These are phyloP conservation scores for Podospora pseudoanserina DNA, from an alignment of 495 filamentous ascomycete species.

Conservation along the genomic window DNA sequence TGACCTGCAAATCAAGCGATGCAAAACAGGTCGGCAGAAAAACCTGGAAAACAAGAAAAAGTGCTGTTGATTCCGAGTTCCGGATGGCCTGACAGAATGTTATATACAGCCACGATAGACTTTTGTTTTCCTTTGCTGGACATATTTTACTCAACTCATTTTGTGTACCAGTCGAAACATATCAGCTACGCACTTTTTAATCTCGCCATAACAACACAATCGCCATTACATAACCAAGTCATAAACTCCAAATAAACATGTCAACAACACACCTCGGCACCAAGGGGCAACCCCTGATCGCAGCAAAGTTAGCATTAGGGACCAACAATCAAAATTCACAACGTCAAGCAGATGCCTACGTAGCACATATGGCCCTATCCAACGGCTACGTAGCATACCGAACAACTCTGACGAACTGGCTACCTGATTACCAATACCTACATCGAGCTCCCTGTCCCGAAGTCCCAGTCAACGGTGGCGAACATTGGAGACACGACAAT, in stretches of 20 bases:
- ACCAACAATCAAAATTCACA: neutral
- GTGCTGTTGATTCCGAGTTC: no score
- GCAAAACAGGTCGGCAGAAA: no score
- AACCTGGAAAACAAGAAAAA: no score
- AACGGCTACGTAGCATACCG: neutral
- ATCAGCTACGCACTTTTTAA: no score
- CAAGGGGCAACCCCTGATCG: neutral
- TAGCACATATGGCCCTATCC: neutral
- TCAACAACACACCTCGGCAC: neutral
- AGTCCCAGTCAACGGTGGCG: neutral
- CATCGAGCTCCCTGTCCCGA: neutral
- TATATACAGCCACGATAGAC: neutral
- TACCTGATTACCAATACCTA: neutral
- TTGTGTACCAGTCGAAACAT: neutral
- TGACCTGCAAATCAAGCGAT: no score
- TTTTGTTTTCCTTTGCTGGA: neutral
- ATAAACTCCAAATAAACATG: neutral
- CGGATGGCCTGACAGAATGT: neutral
- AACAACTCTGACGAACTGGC: neutral
- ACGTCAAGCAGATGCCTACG: neutral
- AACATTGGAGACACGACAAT: neutral
- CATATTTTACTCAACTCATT: neutral
- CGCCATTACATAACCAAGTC: neutral
- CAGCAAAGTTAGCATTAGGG: neutral
- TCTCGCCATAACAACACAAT: neutral